A percentile compares a stretch with the other conserved stretches of the same genome.
Evolutionary conservation across 2,329 filamentous ascomycete species (phyloP).

Genomic region (Botrytis sinoallii): DNA sequence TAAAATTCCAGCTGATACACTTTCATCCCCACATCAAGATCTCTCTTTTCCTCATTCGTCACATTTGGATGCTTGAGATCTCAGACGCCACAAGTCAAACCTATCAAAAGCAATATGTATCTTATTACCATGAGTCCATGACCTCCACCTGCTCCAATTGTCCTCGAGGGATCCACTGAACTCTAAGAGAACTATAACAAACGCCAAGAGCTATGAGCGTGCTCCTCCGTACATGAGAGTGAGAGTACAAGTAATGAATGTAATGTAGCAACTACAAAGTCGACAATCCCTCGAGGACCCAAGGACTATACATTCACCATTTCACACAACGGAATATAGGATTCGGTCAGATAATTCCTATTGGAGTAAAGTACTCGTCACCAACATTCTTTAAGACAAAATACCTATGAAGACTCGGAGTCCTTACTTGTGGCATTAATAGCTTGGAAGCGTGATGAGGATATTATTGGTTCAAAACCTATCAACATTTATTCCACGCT

Average conservation of each 20-base stretch:
- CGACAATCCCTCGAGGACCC: neutral
- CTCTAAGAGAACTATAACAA: neutral
- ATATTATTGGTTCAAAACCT: conserved; percentile 1
- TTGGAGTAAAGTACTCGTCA: neutral
- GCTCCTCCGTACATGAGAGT: neutral
- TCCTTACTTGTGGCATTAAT: neutral
- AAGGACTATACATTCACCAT: neutral
- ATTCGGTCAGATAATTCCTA: neutral
- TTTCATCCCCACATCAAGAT: neutral
- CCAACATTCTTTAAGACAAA: neutral
- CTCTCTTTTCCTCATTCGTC: neutral
- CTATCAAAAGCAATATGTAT: neutral
- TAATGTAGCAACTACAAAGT: neutral
- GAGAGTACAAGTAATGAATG: neutral
- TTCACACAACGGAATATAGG: neutral
- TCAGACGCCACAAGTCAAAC: neutral
- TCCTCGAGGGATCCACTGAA: neutral
- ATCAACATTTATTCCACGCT: conserved; percentile 7
- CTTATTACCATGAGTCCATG: neutral
- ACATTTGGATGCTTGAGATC: neutral
- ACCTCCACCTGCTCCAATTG: neutral
- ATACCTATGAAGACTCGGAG: too few relatives aligned
- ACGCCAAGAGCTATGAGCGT: neutral
- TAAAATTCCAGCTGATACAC: conserved; percentile 2
- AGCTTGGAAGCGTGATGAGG: conserved; percentile 12